phyloP scores from a whole-genome alignment of 148 eudicot genomes.

The Salicornia ramosissima region DNA sequence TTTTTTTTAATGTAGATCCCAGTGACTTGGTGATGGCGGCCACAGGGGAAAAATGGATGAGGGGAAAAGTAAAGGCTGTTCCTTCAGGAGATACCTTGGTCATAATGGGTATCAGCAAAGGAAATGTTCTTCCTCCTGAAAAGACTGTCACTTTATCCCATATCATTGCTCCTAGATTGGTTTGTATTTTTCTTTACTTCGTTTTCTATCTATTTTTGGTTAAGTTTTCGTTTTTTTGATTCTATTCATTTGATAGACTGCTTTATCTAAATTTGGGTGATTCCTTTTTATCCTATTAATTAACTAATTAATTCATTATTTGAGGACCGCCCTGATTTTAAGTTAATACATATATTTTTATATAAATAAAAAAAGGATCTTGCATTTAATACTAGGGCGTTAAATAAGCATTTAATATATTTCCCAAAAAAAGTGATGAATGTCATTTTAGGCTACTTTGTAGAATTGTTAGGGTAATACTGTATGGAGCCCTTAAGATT shows the following conservation, averaged over 20 bases:
- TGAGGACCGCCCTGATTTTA: too few relatives aligned
- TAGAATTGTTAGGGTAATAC: too few relatives aligned
- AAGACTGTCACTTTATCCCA: conserved; percentile 78
- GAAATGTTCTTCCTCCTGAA: conserved; percentile 65
- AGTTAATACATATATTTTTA: too few relatives aligned
- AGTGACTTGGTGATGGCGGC: conserved; percentile 51
- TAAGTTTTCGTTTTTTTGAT: not conserved
- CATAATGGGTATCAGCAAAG: conserved; percentile 64
- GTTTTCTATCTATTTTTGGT: not conserved
- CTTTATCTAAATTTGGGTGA: not conserved
- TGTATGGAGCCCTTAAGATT: too few relatives aligned
- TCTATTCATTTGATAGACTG: not conserved
- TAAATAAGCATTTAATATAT: too few relatives aligned
- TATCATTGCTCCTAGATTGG: conserved; percentile 84
- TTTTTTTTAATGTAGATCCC: conserved; percentile 23
- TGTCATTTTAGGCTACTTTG: too few relatives aligned
- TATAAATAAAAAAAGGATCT: too few relatives aligned
- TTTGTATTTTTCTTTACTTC: conserved; percentile 23
- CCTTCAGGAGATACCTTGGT: conserved; percentile 89
- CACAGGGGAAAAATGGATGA: conserved; percentile 62
- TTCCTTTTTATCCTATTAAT: not conserved
- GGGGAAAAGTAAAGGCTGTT: conserved; percentile 89
- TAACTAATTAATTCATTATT: not conserved
- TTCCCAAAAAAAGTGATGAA: too few relatives aligned
- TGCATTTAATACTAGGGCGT: too few relatives aligned